Base-by-base conservation (phyloP, 2,329 filamentous ascomycete genomes). In the Colletotrichum cordylinicola region DNA sequence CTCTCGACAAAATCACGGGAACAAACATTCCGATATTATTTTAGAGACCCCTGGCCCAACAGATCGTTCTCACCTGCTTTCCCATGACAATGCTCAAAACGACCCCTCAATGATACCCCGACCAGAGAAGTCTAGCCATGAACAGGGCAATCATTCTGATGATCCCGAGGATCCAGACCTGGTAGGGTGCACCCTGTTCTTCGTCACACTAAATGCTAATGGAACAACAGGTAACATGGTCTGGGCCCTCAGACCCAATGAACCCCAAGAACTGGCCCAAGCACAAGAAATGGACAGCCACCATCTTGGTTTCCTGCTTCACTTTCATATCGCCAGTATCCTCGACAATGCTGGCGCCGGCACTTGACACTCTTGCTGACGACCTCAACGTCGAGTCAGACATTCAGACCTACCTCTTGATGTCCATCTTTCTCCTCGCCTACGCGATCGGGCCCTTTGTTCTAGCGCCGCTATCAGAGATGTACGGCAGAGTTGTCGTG, bases 381-480 rank as follows among this genome's bases (percentile, higher is more conserved):
- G 87, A 90, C 18, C 83, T 91, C 39, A 73, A 85, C 29, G 87
- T 90, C 66, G 81, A 80, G 1, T 84, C 84, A 9, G 82, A 80
- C 6, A 83, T 90, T 33, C 82, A 87, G 56, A 87, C 80, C 71
- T 90, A 52, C 6, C 88, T 93, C 65, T 86, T 91, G 77, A 86
- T 93, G 68, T 91, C 90, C 1, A 87, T 93, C 48, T 92, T 91
- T 80, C 86, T 93, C 5, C 86, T 92, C 0, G 91, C 90, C 67
- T 89, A 89, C 61, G 88, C 88, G 13, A 83, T 90, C 31, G 90
- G 89, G 0, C 89, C 90, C 1, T 85, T 91, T 13, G 72, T 91
- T 15, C 84, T 89, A 27, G 89, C 87, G 0, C 90, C 91, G 0
- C 73, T 91, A 18, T 89, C 86, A 15, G 90, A 92, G 79, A 82